Evolutionary conservation across 306 rosid genomes (phyloP), one percentile per base, ranked within the genome.

Genomic region (Styphnolobium japonicum): DNA sequence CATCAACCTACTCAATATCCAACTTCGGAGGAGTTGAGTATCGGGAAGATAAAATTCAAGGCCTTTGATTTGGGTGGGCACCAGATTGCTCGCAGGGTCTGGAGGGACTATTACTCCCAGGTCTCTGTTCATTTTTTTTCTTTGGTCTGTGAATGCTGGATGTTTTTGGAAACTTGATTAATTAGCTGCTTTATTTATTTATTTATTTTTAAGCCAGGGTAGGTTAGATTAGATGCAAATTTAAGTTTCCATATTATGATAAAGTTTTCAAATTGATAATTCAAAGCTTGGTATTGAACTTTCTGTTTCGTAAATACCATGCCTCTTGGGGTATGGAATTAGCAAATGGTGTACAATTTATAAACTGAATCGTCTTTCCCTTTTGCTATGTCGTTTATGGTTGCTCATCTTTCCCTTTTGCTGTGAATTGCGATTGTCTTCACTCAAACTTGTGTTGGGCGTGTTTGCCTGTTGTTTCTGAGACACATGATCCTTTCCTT

Each of bases 41-140:
- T 92, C 0, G 97, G 97, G 61, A 66, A 82, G 83, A 92, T 92
- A 43, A 92, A 89, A 73, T 92, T 92, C 89, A 92, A 90, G 71
- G 97, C 97, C 52, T 92, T 92, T 16, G 97, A 92, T 83, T 87
- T 92, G 91, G 97, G 97, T 37, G 97, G 97, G 3, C 97, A 90
- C 79, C 93, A 83, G 73, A 88, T 92, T 84, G 94, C 97, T 84
- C 97, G 97, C 42, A 84, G 97, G 83, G 97, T 92, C 75, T 92
- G 97, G 97, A 89, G 18, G 81, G 97, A 92, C 76, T 92, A 92
- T 69, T 92, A 92, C 15, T 86, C 97, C 34, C 71, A 90, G 97
- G 97, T 92, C 64, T 57, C 64, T 57, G 6, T 14, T 16, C 4
- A 3, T 4, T 22, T 10, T 5, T 64, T 19, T 22, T 31, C 4